Percentiles rank a stretch among this genome's conserved stretches.
phyloP scores from a whole-genome alignment of 73 alveolate species.

The Paramecium biaurelia region DNA sequence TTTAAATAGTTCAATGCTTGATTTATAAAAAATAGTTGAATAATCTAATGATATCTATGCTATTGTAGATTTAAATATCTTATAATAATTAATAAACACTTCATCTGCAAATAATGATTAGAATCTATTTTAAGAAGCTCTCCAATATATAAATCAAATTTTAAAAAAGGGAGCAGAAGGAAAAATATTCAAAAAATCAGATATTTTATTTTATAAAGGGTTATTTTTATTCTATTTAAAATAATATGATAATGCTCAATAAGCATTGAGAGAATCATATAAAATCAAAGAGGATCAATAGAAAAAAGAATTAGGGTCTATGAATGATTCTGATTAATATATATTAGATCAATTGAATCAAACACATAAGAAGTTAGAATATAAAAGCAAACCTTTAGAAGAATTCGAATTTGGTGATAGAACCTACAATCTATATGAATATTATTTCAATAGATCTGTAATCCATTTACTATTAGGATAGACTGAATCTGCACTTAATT shows the following conservation, averaged over 20 bases:
- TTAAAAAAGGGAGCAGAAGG: slow-evolving; percentile 49
- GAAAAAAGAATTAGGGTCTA: neutral
- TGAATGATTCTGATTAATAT: slow-evolving; percentile 38
- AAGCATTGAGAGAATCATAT: slow-evolving; percentile 36
- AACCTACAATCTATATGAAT: slow-evolving; percentile 55
- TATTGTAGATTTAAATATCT: neutral
- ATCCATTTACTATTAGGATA: neutral
- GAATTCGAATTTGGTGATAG: slow-evolving; percentile 60
- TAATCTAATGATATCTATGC: slow-evolving; percentile 35
- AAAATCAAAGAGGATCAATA: slow-evolving; percentile 45
- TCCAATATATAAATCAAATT: neutral
- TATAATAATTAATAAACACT: slow-evolving; percentile 1
- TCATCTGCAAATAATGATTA: neutral
- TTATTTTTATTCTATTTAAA: slow-evolving; percentile 45
- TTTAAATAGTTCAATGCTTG: slow-evolving; percentile 27
- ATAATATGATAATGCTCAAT: slow-evolving; percentile 49
- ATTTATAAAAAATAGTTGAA: slow-evolving; percentile 48
- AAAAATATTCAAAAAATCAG: slow-evolving; percentile 47
- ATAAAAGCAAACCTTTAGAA: neutral
- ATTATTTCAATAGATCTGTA: slow-evolving; percentile 33
- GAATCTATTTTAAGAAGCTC: neutral
- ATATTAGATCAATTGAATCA: neutral
- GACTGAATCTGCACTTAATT: neutral
- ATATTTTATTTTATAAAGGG: slow-evolving; percentile 56
- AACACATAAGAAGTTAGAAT: neutral